phyloP scores from a whole-genome alignment of 169 alveolate genomes.

The Cryptosporidium parvum region DNA sequence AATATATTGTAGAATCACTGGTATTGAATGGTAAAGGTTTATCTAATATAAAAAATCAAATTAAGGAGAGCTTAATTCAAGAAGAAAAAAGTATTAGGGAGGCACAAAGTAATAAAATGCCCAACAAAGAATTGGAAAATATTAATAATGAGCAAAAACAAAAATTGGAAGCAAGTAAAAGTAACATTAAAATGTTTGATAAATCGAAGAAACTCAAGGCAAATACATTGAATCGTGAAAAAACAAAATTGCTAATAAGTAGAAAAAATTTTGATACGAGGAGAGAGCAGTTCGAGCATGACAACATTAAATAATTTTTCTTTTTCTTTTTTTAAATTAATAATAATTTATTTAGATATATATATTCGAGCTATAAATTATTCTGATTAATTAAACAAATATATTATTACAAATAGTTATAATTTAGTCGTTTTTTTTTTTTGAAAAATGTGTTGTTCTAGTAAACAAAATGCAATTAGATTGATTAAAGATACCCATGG shows the following conservation, averaged over 20 bases:
- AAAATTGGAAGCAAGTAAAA: background rate
- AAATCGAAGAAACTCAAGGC: background rate
- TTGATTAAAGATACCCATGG: slow-evolving; percentile 4
- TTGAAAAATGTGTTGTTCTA: slow-evolving; percentile 51
- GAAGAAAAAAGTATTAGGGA: background rate
- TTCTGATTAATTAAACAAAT: background rate
- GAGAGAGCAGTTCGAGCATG: slow-evolving; percentile 60
- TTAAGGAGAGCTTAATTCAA: background rate
- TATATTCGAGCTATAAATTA: slow-evolving; percentile 11
- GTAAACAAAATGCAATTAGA: background rate
- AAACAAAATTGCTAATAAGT: slow-evolving; percentile 29
- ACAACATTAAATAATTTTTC: slow-evolving; percentile 5
- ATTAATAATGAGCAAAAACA: background rate
- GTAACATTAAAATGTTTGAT: background rate
- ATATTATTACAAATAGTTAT: too few relatives aligned
- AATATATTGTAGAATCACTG: slow-evolving; percentile 43
- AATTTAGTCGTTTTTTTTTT: background rate
- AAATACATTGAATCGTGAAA: background rate
- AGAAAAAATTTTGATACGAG: slow-evolving; percentile 57
- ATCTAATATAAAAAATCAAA: background rate
- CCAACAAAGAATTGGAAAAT: background rate
- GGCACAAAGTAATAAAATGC: background rate
- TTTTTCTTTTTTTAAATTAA: background rate
- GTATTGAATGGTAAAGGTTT: slow-evolving; percentile 36
- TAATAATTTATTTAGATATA: background rate